Base-by-base conservation (phyloP, 225 moss, liverwort and hornwort species). In the Polytrichum commune region DNA sequence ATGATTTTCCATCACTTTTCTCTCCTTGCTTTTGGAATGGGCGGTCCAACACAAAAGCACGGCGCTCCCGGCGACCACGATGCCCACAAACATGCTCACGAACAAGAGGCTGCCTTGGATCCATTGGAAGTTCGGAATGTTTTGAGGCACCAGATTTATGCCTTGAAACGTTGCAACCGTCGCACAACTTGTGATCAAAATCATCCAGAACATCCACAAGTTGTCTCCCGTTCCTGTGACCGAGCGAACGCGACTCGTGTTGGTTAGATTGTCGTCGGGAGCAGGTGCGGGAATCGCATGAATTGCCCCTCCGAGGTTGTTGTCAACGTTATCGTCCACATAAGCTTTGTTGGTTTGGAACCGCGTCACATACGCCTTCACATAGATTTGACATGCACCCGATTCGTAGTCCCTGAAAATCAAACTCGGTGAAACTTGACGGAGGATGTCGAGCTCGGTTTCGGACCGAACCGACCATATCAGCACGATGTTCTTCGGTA, bases 401-500 rank as follows among this genome's bases (percentile, higher is more conserved):
- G 24, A 65, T 5, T 60, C 35, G 23, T 46, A 28, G 26, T 60
- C 26, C 22, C 7, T 16, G 62, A 61, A 68, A 28, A 68, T 68
- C 3, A 18, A 67, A 23, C 27, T n/a, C 10, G 74, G 68, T 6
- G 62, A 60, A 16, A 74, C 9, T 27, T 67, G 66, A 20, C 27
- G 46, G 4, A 67, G 19, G 27, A 46, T n/a, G 5, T 46, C 4
- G 0, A 67, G 32, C 5, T 74, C 76, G 61, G 69, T 30, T 35
- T 7, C 29, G 7, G 38, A 46, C 67, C 29, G 69, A 19, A 85
- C 71, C 0, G 70, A 55, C 27, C 72, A 69, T 18, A 78, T 68
- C 1, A 83, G 60, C 5, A 72, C n/a, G 0, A 80, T 24, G 18
- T 66, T 29, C 8, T 27, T 23, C 5, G 82, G 78, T 5, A 83